These are phyloP conservation scores for Castanospermum australe DNA, from an alignment of 306 rosid species.

Conservation along the genomic window DNA sequence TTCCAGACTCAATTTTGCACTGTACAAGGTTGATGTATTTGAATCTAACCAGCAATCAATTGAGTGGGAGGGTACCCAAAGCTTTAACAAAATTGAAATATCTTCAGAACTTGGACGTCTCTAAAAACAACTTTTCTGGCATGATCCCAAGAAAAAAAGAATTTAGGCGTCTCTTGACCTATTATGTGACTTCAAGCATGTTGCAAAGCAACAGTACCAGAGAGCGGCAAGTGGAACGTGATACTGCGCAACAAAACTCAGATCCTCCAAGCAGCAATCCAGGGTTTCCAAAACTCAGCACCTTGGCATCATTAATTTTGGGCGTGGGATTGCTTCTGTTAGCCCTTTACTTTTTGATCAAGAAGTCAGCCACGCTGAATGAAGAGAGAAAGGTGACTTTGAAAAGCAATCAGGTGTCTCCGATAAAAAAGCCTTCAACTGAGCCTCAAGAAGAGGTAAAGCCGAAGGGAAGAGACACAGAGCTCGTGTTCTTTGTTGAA, in stretches of 20 bases:
- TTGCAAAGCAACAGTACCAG: not conserved
- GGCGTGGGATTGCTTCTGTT: constrained; percentile 35
- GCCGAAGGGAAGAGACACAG: constrained; percentile 23
- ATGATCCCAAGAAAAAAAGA: constrained; percentile 21
- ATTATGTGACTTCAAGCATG: constrained; percentile 12
- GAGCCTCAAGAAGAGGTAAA: constrained; percentile 32
- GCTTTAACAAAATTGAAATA: constrained; percentile 45
- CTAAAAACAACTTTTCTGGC: constrained; percentile 47
- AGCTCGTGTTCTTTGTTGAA: constrained; percentile 73
- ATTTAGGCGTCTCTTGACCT: not conserved
- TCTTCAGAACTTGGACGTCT: constrained; percentile 54
- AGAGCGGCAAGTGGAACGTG: not conserved
- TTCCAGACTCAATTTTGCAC: constrained; percentile 38
- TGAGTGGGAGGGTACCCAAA: constrained; percentile 59
- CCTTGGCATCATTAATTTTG: not conserved
- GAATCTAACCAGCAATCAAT: constrained; percentile 51
- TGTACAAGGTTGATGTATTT: constrained; percentile 53
- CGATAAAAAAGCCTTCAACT: constrained; percentile 9
- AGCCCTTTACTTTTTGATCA: constrained; percentile 32
- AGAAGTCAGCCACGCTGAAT: constrained; percentile 21
- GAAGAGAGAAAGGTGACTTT: constrained; percentile 12
- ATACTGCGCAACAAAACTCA: not conserved
- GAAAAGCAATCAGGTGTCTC: constrained; percentile 33
- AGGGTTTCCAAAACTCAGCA: not conserved
- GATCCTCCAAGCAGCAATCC: not conserved